Percentiles rank a stretch among this genome's conserved stretches.
These are phyloP conservation scores for Ustilago crameri DNA, from an alignment of 1,284 basidiomycete genomes.

Conservation along the genomic window DNA sequence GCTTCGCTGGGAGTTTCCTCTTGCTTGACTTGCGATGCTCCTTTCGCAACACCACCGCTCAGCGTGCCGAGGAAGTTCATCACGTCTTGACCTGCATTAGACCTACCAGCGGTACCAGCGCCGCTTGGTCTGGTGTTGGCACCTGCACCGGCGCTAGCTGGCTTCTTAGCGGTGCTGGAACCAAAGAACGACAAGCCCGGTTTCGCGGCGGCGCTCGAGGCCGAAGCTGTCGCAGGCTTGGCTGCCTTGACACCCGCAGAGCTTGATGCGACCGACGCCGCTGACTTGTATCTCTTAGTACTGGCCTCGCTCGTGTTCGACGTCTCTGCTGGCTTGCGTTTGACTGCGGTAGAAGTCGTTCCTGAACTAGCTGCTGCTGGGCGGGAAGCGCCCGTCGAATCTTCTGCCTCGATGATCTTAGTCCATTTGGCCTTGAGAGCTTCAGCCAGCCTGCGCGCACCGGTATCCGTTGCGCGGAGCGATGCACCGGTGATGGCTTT, in stretches of 20 bases:
- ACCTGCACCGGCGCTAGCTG: not conserved
- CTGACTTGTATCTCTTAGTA: slow-evolving; percentile 35
- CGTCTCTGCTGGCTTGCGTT: slow-evolving; percentile 26
- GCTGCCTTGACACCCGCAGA: slow-evolving; percentile 2
- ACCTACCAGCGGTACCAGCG: slow-evolving; percentile 1
- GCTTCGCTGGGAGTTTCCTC: slow-evolving; percentile 1
- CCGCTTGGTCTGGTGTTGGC: not conserved
- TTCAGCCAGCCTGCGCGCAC: slow-evolving; percentile 33
- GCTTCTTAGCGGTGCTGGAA: slow-evolving; percentile 7
- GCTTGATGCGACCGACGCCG: slow-evolving; percentile 3
- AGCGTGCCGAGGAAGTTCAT: slow-evolving; percentile 47
- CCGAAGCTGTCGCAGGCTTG: slow-evolving; percentile 7
- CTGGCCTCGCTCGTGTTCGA: slow-evolving; percentile 6
- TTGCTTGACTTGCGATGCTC: not conserved
- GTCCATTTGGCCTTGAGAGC: slow-evolving; percentile 51
- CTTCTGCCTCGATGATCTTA: slow-evolving; percentile 33
- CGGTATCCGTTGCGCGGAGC: slow-evolving; percentile 30
- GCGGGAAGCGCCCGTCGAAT: slow-evolving; percentile 2
- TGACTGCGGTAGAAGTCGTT: slow-evolving; percentile 6
- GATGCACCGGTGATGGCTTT: slow-evolving; percentile 51
- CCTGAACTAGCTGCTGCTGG: slow-evolving; percentile 3
- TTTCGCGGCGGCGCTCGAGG: slow-evolving; percentile 19
- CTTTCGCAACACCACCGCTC: slow-evolving; percentile 9
- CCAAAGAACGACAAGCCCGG: slow-evolving; percentile 27
- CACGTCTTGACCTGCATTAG: slow-evolving; percentile 18